Conservation (phyloP, 2,329 filamentous ascomycete genomes). For the Cercospora sp. region DNA sequence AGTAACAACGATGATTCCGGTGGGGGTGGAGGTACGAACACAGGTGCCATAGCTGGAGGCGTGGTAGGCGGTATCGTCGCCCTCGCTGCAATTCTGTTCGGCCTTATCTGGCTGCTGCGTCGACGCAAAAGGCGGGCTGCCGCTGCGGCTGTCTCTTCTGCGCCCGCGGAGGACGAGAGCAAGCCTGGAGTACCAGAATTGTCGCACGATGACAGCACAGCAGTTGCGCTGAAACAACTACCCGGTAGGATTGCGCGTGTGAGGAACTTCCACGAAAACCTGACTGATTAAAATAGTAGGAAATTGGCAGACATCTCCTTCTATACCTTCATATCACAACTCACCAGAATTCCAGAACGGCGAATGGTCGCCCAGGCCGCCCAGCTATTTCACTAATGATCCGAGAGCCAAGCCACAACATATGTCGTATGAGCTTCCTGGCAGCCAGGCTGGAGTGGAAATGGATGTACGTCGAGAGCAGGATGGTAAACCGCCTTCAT, state of each 20-base stretch:
- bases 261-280: neutral
- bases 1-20: neutral
- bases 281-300: slow-evolving; percentile 9
- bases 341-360: slow-evolving; percentile 16
- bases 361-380: slow-evolving; percentile 16
- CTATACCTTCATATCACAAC: slow-evolving; percentile 17
- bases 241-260: neutral
- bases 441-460: slow-evolving; percentile 15
- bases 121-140: slow-evolving; percentile 15
- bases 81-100: slow-evolving; percentile 10
- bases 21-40: slow-evolving; percentile 7
- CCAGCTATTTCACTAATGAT: slow-evolving; percentile 18
- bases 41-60: slow-evolving; percentile 24
- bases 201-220: slow-evolving; percentile 11
- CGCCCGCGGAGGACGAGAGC: neutral
- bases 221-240: slow-evolving; percentile 11
- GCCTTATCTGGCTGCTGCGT: slow-evolving; percentile 13
- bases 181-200: slow-evolving; percentile 9
- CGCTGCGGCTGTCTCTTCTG: neutral
- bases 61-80: slow-evolving; percentile 21
- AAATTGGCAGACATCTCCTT: slow-evolving; percentile 6
- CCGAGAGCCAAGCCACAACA: slow-evolving; percentile 8
- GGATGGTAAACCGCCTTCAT: neutral
- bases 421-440: slow-evolving; percentile 16
- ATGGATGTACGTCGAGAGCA: slow-evolving; percentile 13